Conservation (phyloP, 345 rosid genomes). For the Moricandia arvensis region DNA sequence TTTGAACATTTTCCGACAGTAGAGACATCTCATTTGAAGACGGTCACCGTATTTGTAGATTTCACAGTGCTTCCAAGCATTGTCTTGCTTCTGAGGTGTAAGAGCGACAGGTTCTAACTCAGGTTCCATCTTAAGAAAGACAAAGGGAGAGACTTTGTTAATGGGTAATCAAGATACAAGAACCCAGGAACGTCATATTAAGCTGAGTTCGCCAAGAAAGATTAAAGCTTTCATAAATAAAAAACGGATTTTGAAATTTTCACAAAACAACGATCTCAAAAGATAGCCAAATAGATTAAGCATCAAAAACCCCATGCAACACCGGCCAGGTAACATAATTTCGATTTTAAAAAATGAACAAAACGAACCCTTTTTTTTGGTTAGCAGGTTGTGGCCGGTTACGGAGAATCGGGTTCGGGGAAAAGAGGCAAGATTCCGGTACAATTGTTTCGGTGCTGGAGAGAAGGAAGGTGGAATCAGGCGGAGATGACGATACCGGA, state of each 20-base stretch:
- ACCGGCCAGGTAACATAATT: background rate
- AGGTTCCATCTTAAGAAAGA: slow-evolving; percentile 7
- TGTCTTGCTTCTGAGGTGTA: slow-evolving; percentile 78
- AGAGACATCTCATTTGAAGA: slow-evolving; percentile 68
- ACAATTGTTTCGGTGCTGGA: slow-evolving; percentile 9
- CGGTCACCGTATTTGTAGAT: slow-evolving; percentile 71
- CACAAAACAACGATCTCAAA: background rate
- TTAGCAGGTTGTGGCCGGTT: slow-evolving; percentile 37
- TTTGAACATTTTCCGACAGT: slow-evolving; percentile 74
- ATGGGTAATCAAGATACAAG: background rate
- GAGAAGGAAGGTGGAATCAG: background rate
- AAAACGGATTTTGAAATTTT: background rate
- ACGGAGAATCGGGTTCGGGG: slow-evolving; percentile 27
- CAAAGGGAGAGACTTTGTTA: slow-evolving; percentile 11
- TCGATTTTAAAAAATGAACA: background rate
- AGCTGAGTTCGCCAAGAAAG: background rate
- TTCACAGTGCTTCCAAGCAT: slow-evolving; percentile 89
- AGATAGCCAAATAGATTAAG: background rate
- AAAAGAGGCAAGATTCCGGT: slow-evolving; percentile 24
- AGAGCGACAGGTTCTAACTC: slow-evolving; percentile 59
- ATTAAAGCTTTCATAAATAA: background rate
- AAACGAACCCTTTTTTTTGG: slow-evolving; percentile 23
- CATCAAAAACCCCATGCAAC: background rate
- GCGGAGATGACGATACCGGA: slow-evolving; percentile 8
- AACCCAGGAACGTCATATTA: too few species aligned